phyloP scores from a whole-genome alignment of 305 asterid species.

The Fraxinus paxiana region DNA sequence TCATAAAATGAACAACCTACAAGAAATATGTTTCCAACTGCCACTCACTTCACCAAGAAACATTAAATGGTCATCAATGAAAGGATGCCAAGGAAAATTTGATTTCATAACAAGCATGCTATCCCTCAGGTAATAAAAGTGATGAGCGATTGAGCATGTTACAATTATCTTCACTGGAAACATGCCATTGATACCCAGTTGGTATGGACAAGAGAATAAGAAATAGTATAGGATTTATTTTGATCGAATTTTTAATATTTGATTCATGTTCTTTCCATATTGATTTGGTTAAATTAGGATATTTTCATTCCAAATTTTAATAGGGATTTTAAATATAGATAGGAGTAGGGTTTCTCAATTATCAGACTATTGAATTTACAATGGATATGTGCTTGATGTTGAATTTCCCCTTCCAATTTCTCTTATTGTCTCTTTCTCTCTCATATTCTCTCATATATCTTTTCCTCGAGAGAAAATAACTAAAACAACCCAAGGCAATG shows the following conservation, averaged over 20 bases:
- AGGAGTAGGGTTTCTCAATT: background rate
- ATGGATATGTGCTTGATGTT: background rate
- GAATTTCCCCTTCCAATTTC: background rate
- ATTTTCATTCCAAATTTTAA: background rate
- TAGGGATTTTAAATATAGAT: background rate
- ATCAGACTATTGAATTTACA: background rate
- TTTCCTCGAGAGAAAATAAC: too few species aligned
- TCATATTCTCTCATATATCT: background rate
- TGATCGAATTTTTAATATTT: background rate
- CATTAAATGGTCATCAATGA: background rate
- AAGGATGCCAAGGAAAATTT: background rate
- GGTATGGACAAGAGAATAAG: background rate
- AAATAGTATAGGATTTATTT: background rate
- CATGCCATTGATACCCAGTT: background rate
- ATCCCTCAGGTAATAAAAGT: background rate
- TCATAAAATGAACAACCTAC: background rate
- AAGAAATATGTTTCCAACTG: background rate
- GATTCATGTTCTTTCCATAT: background rate
- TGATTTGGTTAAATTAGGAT: background rate
- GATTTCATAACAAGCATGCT: background rate
- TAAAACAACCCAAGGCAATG: too few species aligned
- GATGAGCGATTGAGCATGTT: background rate
- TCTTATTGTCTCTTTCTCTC: background rate
- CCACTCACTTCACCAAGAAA: background rate
- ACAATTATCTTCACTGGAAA: background rate